A percentile compares a stretch with the other conserved stretches of the same genome.
Conservation (phyloP, 768 basidiomycete genomes). For the Candolleomyces efflorescens region DNA sequence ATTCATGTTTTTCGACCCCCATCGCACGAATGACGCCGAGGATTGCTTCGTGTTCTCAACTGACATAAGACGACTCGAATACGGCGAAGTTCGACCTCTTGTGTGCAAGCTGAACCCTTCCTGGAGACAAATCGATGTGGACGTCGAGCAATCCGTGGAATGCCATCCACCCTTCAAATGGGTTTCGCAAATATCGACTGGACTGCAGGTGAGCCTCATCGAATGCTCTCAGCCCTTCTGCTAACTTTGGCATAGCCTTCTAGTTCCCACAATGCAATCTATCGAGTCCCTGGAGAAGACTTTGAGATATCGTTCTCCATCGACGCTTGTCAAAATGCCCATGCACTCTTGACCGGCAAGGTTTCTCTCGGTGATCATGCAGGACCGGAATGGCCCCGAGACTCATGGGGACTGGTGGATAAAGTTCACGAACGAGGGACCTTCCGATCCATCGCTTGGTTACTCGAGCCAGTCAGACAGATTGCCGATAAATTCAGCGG, state of each 20-base stretch:
- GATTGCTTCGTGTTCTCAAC: constrained; percentile 87
- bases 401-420: constrained; percentile 76
- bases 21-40: constrained; percentile 68
- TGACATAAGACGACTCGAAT: constrained; percentile 73
- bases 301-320: constrained; percentile 48
- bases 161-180: constrained; percentile 66
- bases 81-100: constrained; percentile 74
- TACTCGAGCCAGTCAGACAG: constrained; percentile 77
- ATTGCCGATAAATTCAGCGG: constrained; percentile 58
- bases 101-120: constrained; percentile 66
- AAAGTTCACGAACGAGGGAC: constrained; percentile 79
- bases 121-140: constrained; percentile 70
- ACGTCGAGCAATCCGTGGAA: constrained; percentile 43
- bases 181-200: constrained; percentile 45
- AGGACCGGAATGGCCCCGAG: constrained; percentile 75
- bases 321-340: constrained; percentile 70
- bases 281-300: constrained; percentile 55
- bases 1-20: constrained; percentile 84
- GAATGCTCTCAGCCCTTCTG: background rate
- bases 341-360: constrained; percentile 72
- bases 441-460: constrained; percentile 82
- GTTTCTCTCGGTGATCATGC: constrained; percentile 70
- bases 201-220: constrained; percentile 46
- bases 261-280: constrained; percentile 50
- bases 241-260: constrained; percentile 41